Percentiles rank a stretch among this genome's conserved stretches.
These are phyloP conservation scores for Akebia trifoliata DNA, from an alignment of 164 flowering plant genomes.

Conservation along the genomic window DNA sequence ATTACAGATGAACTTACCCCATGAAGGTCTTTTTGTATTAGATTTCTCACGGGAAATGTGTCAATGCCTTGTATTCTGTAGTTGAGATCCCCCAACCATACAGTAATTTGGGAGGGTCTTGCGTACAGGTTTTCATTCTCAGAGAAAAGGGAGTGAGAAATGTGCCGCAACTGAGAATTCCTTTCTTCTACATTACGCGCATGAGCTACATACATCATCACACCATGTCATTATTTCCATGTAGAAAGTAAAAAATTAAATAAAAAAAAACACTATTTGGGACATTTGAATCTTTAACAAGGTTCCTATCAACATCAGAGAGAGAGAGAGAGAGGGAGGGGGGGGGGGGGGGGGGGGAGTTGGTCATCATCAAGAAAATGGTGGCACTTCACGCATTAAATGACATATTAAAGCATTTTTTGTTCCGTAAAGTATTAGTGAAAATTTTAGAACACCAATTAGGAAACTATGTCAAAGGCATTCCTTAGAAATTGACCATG, in stretches of 20 bases:
- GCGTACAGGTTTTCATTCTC: conserved; percentile 45
- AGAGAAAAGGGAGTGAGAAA: conserved; percentile 53
- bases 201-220: conserved; percentile 47
- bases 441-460: no score
- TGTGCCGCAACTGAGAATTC: conserved; percentile 47
- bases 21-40: conserved; percentile 49
- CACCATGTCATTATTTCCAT: neutral
- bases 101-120: conserved; percentile 43
- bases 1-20: conserved; percentile 22
- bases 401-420: no score
- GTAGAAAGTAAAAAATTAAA: neutral
- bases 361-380: no score
- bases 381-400: no score
- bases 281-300: no score
- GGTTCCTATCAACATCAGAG: no score
- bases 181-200: conserved; percentile 66
- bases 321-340: no score
- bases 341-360: no score
- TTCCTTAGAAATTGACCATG: no score
- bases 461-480: no score
- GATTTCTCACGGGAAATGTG: conserved; percentile 42
- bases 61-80: conserved; percentile 61
- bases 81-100: conserved; percentile 82
- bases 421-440: no score
- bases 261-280: no score